These are phyloP conservation scores for Starmerella bombicola DNA, from an alignment of 805 yeast species.

Conservation along the genomic window DNA sequence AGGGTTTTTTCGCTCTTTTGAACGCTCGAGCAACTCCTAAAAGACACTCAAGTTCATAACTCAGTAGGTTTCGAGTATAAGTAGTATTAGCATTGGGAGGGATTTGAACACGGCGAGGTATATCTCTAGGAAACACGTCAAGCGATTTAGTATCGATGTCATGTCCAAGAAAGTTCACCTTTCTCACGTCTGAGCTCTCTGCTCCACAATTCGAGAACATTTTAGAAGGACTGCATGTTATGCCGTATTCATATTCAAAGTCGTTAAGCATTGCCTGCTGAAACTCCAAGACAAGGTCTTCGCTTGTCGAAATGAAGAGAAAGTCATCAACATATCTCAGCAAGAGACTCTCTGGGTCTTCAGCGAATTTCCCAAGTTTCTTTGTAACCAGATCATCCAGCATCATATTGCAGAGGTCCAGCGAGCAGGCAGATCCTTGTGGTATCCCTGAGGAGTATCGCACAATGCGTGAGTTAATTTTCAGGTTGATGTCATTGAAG, in stretches of 20 bases:
- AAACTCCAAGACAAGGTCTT: conserved; percentile 25
- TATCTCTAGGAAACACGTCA: background rate
- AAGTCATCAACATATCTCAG: conserved; percentile 79
- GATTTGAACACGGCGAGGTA: background rate
- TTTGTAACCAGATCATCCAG: conserved; percentile 45
- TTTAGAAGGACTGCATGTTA: conserved; percentile 5
- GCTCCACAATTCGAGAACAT: conserved; percentile 4
- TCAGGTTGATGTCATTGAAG: conserved; percentile 36
- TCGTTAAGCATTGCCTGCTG: conserved; percentile 3
- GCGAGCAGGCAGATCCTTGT: conserved; percentile 74
- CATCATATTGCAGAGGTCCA: conserved; percentile 58
- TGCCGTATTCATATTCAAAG: conserved; percentile 11
- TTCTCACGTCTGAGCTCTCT: background rate
- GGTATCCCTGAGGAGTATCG: conserved; percentile 58
- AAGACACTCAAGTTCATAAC: too few relatives aligned
- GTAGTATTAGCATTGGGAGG: too few relatives aligned
- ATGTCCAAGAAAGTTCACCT: conserved; percentile 5
- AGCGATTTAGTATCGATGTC: conserved; percentile 4
- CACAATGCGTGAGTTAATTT: conserved; percentile 29
- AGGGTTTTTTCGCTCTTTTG: background rate
- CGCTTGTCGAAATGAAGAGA: conserved; percentile 45
- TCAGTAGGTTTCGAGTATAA: too few relatives aligned
- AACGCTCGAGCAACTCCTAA: background rate
- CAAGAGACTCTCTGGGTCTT: conserved; percentile 30
- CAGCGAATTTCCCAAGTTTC: conserved; percentile 25